phyloP scores from a whole-genome alignment of 2,329 filamentous ascomycete genomes.

The Amesomyces nigricolor region DNA sequence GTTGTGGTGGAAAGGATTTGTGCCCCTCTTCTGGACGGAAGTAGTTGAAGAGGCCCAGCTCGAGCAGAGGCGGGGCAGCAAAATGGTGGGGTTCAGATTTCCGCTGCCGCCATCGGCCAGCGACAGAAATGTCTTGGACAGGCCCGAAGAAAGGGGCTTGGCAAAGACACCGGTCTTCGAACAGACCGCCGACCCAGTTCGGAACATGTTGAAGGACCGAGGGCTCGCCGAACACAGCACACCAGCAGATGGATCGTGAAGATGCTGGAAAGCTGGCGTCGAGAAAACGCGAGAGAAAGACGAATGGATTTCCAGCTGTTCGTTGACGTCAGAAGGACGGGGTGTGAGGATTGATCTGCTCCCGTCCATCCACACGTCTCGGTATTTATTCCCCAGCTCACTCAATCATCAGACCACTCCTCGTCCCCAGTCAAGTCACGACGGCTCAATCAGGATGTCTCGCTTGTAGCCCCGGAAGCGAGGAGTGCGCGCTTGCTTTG shows the following conservation, averaged over 20 bases:
- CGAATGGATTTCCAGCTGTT: neutral
- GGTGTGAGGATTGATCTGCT: neutral
- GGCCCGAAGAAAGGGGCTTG: constrained; percentile 13
- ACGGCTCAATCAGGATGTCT: constrained; percentile 6
- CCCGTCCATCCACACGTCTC: neutral
- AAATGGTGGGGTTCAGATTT: constrained; percentile 17
- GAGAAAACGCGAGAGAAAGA: neutral
- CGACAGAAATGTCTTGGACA: neutral
- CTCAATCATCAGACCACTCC: neutral
- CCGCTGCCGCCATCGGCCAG: constrained; percentile 13
- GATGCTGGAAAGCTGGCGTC: neutral
- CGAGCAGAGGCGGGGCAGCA: constrained; percentile 15
- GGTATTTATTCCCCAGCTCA: neutral
- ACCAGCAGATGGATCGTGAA: neutral
- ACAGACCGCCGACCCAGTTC: constrained; percentile 10
- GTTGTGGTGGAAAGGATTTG: constrained; percentile 17
- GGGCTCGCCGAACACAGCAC: neutral
- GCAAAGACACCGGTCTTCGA: constrained; percentile 12
- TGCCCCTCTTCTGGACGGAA: constrained; percentile 13
- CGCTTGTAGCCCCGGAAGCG: constrained; percentile 12
- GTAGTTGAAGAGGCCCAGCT: constrained; percentile 8
- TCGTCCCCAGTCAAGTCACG: constrained; percentile 4
- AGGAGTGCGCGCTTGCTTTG: constrained; percentile 13
- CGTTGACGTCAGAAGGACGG: constrained; percentile 17
- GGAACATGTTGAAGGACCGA: constrained; percentile 11